Conservation (phyloP, 2,329 filamentous ascomycete species). For the Fusarium tanahbumbuense region DNA sequence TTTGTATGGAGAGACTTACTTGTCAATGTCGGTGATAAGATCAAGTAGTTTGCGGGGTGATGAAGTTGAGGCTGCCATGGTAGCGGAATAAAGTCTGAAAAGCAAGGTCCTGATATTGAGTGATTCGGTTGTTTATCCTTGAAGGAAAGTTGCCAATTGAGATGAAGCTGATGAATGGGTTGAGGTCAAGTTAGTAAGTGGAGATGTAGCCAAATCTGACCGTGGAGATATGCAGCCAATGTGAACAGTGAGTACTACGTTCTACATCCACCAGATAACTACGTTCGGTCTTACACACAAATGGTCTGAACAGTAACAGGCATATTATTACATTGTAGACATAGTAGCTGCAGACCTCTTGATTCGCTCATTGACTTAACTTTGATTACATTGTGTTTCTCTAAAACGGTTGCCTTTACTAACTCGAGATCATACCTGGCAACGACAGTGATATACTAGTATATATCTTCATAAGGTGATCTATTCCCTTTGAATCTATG, state of each 20-base stretch:
- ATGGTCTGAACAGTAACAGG: neutral
- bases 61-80: conserved; percentile 25
- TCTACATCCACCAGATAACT: neutral
- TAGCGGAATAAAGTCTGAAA: neutral
- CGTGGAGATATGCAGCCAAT: conserved; percentile 29
- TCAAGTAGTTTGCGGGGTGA: conserved; percentile 49
- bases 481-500: no score
- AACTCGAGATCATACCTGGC: neutral
- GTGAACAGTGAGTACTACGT: neutral
- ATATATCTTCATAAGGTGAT: no score
- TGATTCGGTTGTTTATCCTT: neutral
- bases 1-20: conserved; percentile 48
- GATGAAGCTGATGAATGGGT: neutral
- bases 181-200: neutral
- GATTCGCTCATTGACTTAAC: no score
- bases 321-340: no score
- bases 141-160: neutral
- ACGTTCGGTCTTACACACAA: neutral
- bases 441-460: neutral
- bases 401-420: neutral
- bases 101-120: no score
- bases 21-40: conserved; percentile 57
- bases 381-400: no score
- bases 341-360: no score
- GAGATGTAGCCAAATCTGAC: neutral